Percentiles rank a stretch among this genome's conserved stretches.
Conservation (phyloP, 2,329 filamentous ascomycete genomes). For the Alternaria sp. region DNA sequence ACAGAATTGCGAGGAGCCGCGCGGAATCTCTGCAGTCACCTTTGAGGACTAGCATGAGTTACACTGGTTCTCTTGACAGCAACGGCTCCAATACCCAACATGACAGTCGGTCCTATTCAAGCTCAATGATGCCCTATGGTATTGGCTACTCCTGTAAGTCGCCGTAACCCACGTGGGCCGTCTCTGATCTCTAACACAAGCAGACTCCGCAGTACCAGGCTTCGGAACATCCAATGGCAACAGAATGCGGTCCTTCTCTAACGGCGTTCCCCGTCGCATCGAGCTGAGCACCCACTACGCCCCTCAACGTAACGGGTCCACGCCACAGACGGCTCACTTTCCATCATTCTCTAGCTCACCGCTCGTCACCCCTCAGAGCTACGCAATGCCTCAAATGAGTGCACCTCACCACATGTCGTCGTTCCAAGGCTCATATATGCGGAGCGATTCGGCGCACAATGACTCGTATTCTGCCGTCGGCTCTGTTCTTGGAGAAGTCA, state of each 20-base stretch:
- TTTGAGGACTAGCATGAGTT: conserved; percentile 58
- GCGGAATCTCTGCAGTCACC: conserved; percentile 57
- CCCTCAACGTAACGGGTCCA: conserved; percentile 45
- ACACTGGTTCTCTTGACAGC: conserved; percentile 45
- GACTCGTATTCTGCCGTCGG: conserved; percentile 49
- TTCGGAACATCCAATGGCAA: conserved; percentile 51
- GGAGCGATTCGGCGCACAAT: conserved; percentile 47
- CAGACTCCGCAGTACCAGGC: conserved; percentile 52
- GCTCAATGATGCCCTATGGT: conserved; percentile 52
- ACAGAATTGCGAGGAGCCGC: conserved; percentile 53
- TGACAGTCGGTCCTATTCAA: conserved; percentile 41
- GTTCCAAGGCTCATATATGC: conserved; percentile 51
- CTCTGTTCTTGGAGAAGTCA: conserved; percentile 49
- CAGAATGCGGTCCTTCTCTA: conserved; percentile 54
- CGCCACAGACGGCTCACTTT: conserved; percentile 53
- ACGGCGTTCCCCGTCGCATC: conserved; percentile 51
- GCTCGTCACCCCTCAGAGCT: conserved; percentile 50
- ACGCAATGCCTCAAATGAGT: conserved; percentile 50
- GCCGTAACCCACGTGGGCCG: background rate
- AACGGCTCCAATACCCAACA: conserved; percentile 35
- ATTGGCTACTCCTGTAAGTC: conserved; percentile 51
- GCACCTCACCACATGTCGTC: conserved; percentile 52
- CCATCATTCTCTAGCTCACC: conserved; percentile 53
- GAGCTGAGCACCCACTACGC: conserved; percentile 54
- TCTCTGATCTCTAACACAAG: conserved; percentile 23